Conservation (phyloP, 192 early-diverging fungal genomes). For the Paraglomus brasilianum region DNA sequence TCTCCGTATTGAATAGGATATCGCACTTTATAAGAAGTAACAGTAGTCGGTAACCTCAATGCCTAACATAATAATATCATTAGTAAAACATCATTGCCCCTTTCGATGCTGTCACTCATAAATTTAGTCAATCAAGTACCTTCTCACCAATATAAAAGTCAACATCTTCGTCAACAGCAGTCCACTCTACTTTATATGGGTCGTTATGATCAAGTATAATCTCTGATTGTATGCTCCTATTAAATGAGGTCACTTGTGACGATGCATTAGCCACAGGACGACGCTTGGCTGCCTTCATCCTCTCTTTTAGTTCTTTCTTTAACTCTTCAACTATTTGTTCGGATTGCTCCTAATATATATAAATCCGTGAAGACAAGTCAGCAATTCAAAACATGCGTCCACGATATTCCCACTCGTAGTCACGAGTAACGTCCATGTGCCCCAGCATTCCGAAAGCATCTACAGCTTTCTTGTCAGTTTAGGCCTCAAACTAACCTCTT, state of each 20-base stretch:
- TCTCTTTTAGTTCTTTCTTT: conserved; percentile 68
- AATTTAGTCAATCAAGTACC: conserved; percentile 37
- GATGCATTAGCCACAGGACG: conserved; percentile 73
- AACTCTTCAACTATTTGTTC: conserved; percentile 45
- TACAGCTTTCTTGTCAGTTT: background rate
- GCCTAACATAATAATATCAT: conserved; percentile 36
- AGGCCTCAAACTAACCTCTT: too few relatives aligned
- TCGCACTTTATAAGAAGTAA: conserved; percentile 49
- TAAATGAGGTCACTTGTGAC: conserved; percentile 71
- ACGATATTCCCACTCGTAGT: background rate
- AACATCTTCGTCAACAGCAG: conserved; percentile 44
- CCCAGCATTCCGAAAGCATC: too few relatives aligned
- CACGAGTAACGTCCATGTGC: background rate
- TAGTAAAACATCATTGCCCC: too few relatives aligned
- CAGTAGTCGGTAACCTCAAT: conserved; percentile 43
- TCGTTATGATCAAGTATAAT: conserved; percentile 87
- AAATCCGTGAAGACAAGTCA: background rate
- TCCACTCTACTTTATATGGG: conserved; percentile 89
- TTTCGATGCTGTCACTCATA: background rate
- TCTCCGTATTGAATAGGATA: conserved; percentile 81
- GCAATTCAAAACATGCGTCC: background rate
- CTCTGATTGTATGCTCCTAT: conserved; percentile 61
- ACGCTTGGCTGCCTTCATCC: conserved; percentile 81
- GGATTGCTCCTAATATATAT: conserved; percentile 34
- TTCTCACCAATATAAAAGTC: conserved; percentile 62